These are phyloP conservation scores for Suillus variegatus DNA, from an alignment of 768 basidiomycete genomes.

Conservation along the genomic window DNA sequence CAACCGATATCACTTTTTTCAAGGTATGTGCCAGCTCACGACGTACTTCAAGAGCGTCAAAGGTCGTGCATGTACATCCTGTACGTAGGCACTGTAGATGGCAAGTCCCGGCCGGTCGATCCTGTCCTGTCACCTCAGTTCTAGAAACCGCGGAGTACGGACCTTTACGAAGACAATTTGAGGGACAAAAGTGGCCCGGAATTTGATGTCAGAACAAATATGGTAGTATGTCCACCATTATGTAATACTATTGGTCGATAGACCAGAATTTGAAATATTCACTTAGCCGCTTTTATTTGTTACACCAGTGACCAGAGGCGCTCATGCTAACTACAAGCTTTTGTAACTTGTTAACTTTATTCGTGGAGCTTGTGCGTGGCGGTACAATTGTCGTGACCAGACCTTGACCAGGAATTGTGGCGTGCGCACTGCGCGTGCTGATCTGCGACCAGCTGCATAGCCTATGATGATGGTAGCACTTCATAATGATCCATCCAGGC, in stretches of 20 bases:
- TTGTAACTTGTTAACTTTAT: too few relatives aligned
- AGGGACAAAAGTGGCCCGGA: not conserved
- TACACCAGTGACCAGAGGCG: too few relatives aligned
- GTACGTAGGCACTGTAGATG: not conserved
- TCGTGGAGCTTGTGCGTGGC: too few relatives aligned
- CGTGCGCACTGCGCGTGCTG: too few relatives aligned
- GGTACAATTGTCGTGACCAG: too few relatives aligned
- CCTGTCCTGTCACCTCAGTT: not conserved
- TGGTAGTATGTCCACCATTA: not conserved
- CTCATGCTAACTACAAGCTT: too few relatives aligned
- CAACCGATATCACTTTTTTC: not conserved
- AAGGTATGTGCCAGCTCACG: not conserved
- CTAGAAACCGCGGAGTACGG: constrained; percentile 5
- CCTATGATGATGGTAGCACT: too few relatives aligned
- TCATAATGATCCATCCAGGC: not conserved
- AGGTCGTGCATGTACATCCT: not conserved
- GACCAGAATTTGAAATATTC: too few relatives aligned
- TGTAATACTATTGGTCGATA: too few relatives aligned
- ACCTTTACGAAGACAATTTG: not conserved
- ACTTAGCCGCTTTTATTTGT: too few relatives aligned
- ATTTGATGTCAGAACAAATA: not conserved
- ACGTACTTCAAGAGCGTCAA: not conserved
- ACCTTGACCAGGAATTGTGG: too few relatives aligned
- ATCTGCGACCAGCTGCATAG: too few relatives aligned
- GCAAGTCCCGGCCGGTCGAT: constrained; percentile 7